phyloP scores from a whole-genome alignment of 2,329 filamentous ascomycete species.

The Kalmusia sp. region DNA sequence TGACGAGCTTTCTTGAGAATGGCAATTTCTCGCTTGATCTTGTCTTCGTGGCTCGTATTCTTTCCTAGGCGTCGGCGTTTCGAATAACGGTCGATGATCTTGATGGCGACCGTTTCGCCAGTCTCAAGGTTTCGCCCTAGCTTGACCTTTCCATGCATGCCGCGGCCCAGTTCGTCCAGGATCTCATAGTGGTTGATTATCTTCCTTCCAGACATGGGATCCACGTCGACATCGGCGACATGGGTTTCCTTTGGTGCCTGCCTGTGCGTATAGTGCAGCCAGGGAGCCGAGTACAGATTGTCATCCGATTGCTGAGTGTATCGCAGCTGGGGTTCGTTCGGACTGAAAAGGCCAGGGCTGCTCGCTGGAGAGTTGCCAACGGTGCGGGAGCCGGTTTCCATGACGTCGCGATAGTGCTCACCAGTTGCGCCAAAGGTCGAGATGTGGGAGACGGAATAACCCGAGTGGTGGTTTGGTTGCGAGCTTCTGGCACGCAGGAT shows the following conservation, averaged over 20 bases:
- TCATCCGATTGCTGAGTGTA: conserved; percentile 39
- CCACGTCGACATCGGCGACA: conserved; percentile 88
- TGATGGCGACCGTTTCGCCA: conserved; percentile 87
- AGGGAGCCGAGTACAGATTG: conserved; percentile 57
- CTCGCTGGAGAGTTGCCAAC: conserved; percentile 55
- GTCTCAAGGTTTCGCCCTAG: conserved; percentile 81
- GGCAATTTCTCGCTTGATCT: conserved; percentile 94
- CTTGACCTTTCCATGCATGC: conserved; percentile 98
- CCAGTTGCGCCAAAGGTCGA: conserved; percentile 48
- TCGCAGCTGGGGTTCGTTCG: conserved; percentile 39
- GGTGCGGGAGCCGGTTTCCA: conserved; percentile 50
- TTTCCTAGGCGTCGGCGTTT: conserved; percentile 90
- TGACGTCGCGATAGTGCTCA: conserved; percentile 40
- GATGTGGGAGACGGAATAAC: conserved; percentile 48
- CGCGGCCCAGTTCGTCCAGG: conserved; percentile 92
- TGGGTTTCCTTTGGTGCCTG: conserved; percentile 72
- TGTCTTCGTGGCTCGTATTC: conserved; percentile 73
- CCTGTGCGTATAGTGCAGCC: conserved; percentile 57
- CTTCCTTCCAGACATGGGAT: conserved; percentile 89
- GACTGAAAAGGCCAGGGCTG: conserved; percentile 57
- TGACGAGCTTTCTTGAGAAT: conserved; percentile 98
- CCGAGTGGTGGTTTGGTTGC: conserved; percentile 49
- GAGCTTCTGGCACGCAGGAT: conserved; percentile 51
- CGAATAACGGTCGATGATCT: conserved; percentile 95
- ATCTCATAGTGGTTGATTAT: conserved; percentile 98